phyloP scores from a whole-genome alignment of 352 stramenopile genomes.

The Thraustochytrium striatum region DNA sequence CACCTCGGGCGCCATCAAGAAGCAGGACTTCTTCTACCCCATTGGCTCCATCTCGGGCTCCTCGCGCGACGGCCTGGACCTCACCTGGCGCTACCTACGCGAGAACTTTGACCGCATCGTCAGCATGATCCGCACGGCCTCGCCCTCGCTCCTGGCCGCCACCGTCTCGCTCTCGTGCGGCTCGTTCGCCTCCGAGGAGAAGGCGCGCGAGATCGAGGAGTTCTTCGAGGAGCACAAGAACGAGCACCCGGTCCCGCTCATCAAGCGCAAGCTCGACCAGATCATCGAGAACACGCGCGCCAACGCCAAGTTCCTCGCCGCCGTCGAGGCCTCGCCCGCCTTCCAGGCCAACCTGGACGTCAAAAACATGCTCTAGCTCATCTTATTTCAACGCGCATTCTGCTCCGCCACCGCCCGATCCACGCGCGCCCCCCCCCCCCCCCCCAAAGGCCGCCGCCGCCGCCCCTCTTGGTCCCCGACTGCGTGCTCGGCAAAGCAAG shows the following conservation, averaged over 20 bases:
- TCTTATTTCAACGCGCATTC: no score
- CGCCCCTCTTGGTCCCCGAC: no score
- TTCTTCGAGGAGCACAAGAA: slow-evolving; percentile 61
- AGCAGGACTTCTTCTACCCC: slow-evolving; percentile 78
- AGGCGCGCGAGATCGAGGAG: slow-evolving; percentile 69
- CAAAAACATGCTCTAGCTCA: not conserved
- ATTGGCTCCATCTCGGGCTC: slow-evolving; percentile 62
- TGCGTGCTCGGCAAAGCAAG: no score
- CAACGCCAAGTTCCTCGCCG: slow-evolving; percentile 44
- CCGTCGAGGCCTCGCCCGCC: not conserved
- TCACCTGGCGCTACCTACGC: slow-evolving; percentile 72
- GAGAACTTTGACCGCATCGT: slow-evolving; percentile 67
- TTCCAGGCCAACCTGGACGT: slow-evolving; percentile 10
- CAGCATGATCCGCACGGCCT: slow-evolving; percentile 66
- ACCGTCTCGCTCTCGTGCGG: slow-evolving; percentile 65
- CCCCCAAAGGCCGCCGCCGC: no score
- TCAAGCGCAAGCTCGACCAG: slow-evolving; percentile 64
- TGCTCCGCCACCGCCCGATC: no score
- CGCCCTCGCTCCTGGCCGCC: slow-evolving; percentile 68
- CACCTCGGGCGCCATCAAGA: slow-evolving; percentile 68
- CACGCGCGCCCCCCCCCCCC: no score
- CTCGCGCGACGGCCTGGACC: slow-evolving; percentile 61
- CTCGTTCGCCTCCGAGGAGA: slow-evolving; percentile 63
- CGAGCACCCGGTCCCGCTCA: slow-evolving; percentile 59
- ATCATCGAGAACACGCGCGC: slow-evolving; percentile 61